phyloP scores from a whole-genome alignment of 1,284 basidiomycete species.

The Rhodotorula mucilaginosa region DNA sequence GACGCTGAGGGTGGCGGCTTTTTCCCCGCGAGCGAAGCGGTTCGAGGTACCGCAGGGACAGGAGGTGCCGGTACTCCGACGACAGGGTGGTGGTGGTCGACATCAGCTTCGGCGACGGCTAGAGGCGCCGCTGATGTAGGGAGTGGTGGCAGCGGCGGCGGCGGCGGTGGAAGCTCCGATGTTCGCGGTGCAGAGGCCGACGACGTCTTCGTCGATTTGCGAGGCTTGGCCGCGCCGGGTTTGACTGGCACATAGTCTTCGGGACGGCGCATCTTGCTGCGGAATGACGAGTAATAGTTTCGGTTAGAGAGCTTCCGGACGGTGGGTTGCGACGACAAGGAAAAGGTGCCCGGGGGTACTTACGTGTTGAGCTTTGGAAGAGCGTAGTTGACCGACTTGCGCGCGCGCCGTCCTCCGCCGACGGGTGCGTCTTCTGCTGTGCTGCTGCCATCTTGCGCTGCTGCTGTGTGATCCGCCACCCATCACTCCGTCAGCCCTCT shows the following conservation, averaged over 20 bases:
- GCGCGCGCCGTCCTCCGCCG: slow-evolving; percentile 30
- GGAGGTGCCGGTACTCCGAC: no score
- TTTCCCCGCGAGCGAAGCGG: slow-evolving; percentile 22
- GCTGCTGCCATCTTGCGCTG: slow-evolving; percentile 2
- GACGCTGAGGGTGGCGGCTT: background rate
- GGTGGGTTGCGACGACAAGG: no score
- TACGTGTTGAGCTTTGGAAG: slow-evolving; percentile 44
- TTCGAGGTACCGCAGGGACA: background rate
- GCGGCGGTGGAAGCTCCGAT: slow-evolving; percentile 33
- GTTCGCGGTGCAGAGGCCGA: background rate
- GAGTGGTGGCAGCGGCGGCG: background rate
- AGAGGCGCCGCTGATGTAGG: background rate
- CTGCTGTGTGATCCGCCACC: background rate
- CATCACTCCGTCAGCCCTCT: no score
- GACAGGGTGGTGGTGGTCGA: no score
- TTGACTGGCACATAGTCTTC: slow-evolving; percentile 41
- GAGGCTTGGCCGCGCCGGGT: slow-evolving; percentile 4
- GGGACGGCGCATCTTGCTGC: slow-evolving; percentile 44
- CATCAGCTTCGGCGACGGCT: no score
- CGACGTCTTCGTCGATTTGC: slow-evolving; percentile 32
- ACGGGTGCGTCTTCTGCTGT: background rate
- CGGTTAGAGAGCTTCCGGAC: no score
- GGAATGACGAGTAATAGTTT: no score
- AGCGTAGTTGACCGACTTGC: slow-evolving; percentile 44
- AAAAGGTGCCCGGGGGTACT: slow-evolving; percentile 6